These are phyloP conservation scores for Venturia nashicola DNA, from an alignment of 2,329 filamentous ascomycete genomes.

Conservation along the genomic window DNA sequence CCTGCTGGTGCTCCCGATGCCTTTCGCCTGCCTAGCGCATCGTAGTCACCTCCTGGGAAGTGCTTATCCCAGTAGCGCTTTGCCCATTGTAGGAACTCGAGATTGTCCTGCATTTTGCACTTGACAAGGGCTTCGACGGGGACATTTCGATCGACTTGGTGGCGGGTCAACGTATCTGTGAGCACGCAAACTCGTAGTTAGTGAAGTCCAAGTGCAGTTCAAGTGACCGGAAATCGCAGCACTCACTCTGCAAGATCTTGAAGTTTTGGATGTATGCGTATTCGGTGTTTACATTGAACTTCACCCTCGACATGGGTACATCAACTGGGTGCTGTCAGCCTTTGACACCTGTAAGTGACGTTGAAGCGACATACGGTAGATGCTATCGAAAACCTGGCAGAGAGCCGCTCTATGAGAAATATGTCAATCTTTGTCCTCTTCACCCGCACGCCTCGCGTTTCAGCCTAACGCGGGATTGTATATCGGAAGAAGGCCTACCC, in stretches of 20 bases:
- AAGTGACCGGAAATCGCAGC: background rate
- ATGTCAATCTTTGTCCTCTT: conserved; percentile 10
- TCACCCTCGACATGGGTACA: conserved; percentile 88
- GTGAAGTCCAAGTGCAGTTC: background rate
- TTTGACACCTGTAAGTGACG: background rate
- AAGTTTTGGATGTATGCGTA: conserved; percentile 98
- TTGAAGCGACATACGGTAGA: conserved; percentile 54
- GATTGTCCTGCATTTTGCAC: conserved; percentile 99
- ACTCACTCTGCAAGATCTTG: conserved; percentile 89
- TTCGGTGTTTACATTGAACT: conserved; percentile 96
- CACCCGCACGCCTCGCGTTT: background rate
- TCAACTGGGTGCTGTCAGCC: conserved; percentile 43
- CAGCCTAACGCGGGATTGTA: background rate
- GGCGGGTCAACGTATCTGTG: conserved; percentile 71
- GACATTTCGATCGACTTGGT: conserved; percentile 79
- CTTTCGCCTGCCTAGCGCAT: conserved; percentile 76
- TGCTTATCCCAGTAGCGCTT: conserved; percentile 98
- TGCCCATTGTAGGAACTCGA: conserved; percentile 95
- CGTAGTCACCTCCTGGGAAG: conserved; percentile 94
- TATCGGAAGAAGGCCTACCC: conserved; percentile 48
- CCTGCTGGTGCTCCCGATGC: conserved; percentile 48
- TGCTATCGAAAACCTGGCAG: conserved; percentile 97
- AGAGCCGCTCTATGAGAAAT: conserved; percentile 60
- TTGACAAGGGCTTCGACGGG: conserved; percentile 83
- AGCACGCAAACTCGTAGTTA: background rate